phyloP scores from a whole-genome alignment of 139 green algal species.

The Chlorella sp. region DNA sequence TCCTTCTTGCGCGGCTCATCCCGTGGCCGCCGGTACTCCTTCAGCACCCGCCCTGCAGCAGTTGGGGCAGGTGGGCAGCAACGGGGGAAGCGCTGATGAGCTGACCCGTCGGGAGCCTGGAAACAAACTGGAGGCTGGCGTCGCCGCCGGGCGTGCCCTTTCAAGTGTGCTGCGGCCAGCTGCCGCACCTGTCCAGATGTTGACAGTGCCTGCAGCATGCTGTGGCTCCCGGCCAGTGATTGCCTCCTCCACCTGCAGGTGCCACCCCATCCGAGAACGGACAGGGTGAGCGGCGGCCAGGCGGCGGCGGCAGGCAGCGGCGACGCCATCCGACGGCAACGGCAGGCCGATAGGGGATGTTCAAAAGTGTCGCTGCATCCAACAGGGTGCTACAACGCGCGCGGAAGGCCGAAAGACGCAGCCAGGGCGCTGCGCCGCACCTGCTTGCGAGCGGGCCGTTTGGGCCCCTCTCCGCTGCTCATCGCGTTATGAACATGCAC shows the following conservation, averaged over 20 bases:
- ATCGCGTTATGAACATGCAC: too few species aligned
- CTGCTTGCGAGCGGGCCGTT: slow-evolving; percentile 8
- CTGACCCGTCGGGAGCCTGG: too few species aligned
- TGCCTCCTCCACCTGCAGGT: slow-evolving; percentile 35
- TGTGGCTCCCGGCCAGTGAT: slow-evolving; percentile 39
- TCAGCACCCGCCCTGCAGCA: slow-evolving; percentile 24
- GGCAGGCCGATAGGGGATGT: too few species aligned
- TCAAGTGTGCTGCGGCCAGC: too few species aligned
- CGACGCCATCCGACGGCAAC: neutral
- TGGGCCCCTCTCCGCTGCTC: neutral
- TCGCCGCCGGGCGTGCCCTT: too few species aligned
- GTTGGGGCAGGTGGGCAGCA: too few species aligned
- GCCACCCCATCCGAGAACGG: too few species aligned
- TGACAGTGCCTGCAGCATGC: slow-evolving; percentile 36
- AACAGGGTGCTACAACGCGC: neutral
- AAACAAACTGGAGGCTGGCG: too few species aligned
- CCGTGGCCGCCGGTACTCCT: slow-evolving; percentile 16
- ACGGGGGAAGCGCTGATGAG: too few species aligned
- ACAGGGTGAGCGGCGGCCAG: neutral
- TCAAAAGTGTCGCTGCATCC: neutral
- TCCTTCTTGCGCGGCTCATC: slow-evolving; percentile 40
- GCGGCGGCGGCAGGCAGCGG: neutral
- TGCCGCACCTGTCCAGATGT: slow-evolving; percentile 31
- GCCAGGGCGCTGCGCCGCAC: neutral
- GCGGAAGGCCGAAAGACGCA: neutral